Conservation (phyloP, 768 basidiomycete genomes). For the Nidula microcarpa region DNA sequence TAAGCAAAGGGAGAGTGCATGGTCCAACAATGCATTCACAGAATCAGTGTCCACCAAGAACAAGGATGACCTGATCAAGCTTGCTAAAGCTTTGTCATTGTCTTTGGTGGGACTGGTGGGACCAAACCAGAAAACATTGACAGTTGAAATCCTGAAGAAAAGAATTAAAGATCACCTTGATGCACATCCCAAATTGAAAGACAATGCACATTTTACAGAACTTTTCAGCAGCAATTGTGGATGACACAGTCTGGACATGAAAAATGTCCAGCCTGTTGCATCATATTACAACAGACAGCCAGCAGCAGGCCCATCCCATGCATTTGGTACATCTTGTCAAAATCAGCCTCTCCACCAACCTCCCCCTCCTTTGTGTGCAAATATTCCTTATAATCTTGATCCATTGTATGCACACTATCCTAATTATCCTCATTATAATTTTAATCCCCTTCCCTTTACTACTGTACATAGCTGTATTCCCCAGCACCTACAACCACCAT, state of each 20-base stretch:
- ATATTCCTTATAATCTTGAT: too few relatives aligned
- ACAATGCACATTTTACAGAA: background rate
- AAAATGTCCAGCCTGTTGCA: background rate
- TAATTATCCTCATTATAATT: too few relatives aligned
- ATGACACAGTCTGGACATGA: background rate
- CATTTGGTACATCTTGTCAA: too few relatives aligned
- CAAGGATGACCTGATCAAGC: conserved; percentile 5
- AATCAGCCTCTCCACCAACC: too few relatives aligned
- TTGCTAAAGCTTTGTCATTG: conserved; percentile 1
- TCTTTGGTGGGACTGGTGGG: conserved; percentile 1
- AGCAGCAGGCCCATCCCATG: too few relatives aligned
- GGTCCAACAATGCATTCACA: conserved; percentile 3
- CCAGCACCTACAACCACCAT: too few relatives aligned
- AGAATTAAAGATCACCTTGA: background rate
- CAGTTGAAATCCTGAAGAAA: background rate
- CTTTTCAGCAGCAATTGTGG: background rate
- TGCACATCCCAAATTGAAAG: background rate
- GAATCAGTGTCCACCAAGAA: conserved; percentile 4
- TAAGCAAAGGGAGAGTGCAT: background rate
- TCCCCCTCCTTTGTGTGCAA: too few relatives aligned
- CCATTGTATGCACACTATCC: too few relatives aligned
- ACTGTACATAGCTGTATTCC: too few relatives aligned
- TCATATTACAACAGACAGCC: too few relatives aligned
- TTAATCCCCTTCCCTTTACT: too few relatives aligned
- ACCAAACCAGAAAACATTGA: background rate